Base-by-base conservation (phyloP, 2,329 filamentous ascomycete genomes). In the Metarhizium robertsii region DNA sequence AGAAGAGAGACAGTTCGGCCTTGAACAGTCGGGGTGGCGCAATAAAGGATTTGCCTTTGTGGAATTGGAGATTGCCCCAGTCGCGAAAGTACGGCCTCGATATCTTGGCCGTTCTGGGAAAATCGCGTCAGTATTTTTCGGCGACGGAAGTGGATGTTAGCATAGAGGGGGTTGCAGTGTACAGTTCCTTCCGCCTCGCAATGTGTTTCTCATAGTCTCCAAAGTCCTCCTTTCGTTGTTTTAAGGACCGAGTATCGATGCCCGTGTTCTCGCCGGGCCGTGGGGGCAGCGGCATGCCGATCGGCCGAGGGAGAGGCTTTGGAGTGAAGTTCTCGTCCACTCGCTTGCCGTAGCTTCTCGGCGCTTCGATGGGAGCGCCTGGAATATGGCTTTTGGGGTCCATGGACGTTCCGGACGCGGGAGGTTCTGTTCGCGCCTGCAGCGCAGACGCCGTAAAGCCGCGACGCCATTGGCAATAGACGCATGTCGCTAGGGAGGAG, bases 1-100 rank as follows among this genome's bases (percentile, higher is more conserved):
- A 96, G 77, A 88, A 97, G 60, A 96, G 81, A 5, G 92, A 87
- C 53, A 85, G 80, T 43, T 95, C 89, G 61, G 80, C 80, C 65
- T 85, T 87, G 79, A 97, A 97, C 51, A 92, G 79, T n/a, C 87
- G 79, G 4, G 88, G 83, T 42, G 92, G 92, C 20, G 90, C 85
- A 53, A 92, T 76, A 73, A 96, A 99, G 29, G 90, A 90, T 73
- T 99, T 99, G 65, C 94, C 94, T 64, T 91, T 84, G 73, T 94
- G 86, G 61, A 86, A 80, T 53, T 79, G 78, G 71, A 96, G 81
- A 72, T 95, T 94, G 57, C 83, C 83, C 88, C 91, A 96, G 78
- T 99, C 92, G 69, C 91, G 88, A 75, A 96, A 99, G 73, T 99
- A 99, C 2, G 92, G 92, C 57, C 89, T 88, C 20, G 86, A 77